Percentiles rank a stretch among this genome's conserved stretches.
phyloP scores from a whole-genome alignment of 495 filamentous ascomycete genomes.

The Aspergillus ellipticus region DNA sequence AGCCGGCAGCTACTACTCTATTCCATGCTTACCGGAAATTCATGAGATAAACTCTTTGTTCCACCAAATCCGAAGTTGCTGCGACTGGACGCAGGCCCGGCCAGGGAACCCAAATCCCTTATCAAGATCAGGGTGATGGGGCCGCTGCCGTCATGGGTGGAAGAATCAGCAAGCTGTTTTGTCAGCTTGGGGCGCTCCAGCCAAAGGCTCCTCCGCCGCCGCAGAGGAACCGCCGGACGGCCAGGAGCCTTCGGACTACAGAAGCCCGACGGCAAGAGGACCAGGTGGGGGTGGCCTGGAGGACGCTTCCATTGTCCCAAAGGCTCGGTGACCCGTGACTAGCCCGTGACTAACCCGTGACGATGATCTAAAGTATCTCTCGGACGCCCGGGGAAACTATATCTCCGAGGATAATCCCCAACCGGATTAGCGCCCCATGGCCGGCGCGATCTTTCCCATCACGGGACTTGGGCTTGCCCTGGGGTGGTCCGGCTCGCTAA shows the following conservation, averaged over 20 bases:
- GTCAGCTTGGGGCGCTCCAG: constrained; percentile 20
- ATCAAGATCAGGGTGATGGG: constrained; percentile 13
- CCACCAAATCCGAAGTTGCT: not conserved
- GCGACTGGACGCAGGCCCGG: not conserved
- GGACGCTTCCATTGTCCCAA: not conserved
- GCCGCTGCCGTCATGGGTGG: constrained; percentile 12
- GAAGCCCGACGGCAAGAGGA: constrained; percentile 32
- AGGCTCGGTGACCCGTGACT: not conserved
- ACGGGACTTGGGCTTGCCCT: constrained; percentile 43
- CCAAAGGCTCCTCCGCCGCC: constrained; percentile 1
- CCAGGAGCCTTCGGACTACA: constrained; percentile 30
- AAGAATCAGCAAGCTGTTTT: constrained; percentile 15
- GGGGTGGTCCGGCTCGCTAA: constrained; percentile 33
- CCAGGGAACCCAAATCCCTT: not conserved
- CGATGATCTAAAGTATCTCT: constrained; percentile 13
- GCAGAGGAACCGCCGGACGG: constrained; percentile 4
- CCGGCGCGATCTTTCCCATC: constrained; percentile 13
- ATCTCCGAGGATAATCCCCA: constrained; percentile 14
- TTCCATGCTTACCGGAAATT: not conserved
- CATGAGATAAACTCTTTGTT: not conserved
- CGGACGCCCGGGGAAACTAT: constrained; percentile 15
- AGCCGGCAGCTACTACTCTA: not conserved
- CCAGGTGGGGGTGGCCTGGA: constrained; percentile 17
- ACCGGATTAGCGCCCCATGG: constrained; percentile 12
- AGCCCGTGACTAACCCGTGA: no score